Evolutionary conservation across 495 filamentous ascomycete genomes (phyloP).

Genomic region (Xylaria longipes): DNA sequence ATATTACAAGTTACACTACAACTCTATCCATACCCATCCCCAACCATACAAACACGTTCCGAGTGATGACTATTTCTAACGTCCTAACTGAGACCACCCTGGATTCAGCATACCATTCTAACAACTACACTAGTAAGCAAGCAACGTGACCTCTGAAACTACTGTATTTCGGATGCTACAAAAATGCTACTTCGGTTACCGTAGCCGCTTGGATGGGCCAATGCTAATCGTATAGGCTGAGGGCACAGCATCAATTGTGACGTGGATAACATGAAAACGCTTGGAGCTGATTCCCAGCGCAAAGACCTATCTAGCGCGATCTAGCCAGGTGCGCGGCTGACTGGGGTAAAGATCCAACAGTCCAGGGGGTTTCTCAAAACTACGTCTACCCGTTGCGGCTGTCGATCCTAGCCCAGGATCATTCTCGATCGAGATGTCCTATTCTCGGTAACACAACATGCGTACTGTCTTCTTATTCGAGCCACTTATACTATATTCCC

Average conservation of each 20-base stretch:
- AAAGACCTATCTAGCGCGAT: constrained; percentile 5
- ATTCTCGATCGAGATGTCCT: not conserved
- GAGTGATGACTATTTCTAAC: not conserved
- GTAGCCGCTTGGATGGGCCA: not conserved
- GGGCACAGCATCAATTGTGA: not conserved
- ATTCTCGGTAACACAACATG: not conserved
- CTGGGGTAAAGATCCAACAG: not conserved
- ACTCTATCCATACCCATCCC: not conserved
- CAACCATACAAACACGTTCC: not conserved
- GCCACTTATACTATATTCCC: not conserved
- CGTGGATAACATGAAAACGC: not conserved
- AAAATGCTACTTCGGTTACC: not conserved
- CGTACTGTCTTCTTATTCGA: not conserved
- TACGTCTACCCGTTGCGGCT: not conserved
- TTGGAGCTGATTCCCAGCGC: not conserved
- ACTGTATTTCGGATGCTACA: not conserved
- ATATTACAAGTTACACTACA: not conserved
- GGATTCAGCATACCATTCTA: not conserved
- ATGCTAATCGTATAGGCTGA: not conserved
- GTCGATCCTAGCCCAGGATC: not conserved
- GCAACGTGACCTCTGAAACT: not conserved
- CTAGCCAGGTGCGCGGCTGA: not conserved
- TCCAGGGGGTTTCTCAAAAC: constrained; percentile 4
- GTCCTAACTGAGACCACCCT: not conserved
- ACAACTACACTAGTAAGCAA: constrained; percentile 15